Evolutionary conservation across 371 early-diverging fungal genomes (phyloP), one percentile per base, ranked within the genome.

Genomic region (Saksenaea vasiformis): DNA sequence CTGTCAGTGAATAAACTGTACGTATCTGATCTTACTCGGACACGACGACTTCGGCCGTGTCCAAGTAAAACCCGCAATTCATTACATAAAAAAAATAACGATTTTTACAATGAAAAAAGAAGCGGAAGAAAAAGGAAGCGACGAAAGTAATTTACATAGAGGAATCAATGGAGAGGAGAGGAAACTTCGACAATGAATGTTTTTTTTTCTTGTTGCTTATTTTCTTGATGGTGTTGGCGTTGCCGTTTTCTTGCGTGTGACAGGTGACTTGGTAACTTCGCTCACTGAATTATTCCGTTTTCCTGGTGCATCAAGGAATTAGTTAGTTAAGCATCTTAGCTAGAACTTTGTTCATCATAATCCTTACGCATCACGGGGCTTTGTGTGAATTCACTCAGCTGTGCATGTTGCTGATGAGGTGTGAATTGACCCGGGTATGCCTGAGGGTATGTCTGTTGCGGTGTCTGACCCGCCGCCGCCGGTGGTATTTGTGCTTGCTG

Each of bases 111-210:
- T 47, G 51, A 47, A 22, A 47, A 47, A 47, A 47, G 22, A 47
- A 47, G 22, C 51, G 51, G 22, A 47, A 22, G 51, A 22, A 47
- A 44, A 47, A 22, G 51, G 51, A 47, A 47, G 11, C 51, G 51
- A 47, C 39, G 51, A 47, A 47, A 47, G 51, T 47, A 47, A 47
- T 47, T 47, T 47, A 47, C 51, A 47, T 47, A 47, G 51, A 22
- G 51, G 51, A 22, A 11, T 47, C 5, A 22, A 10, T 47, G 51
- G 51, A 22, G 11, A 17, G 51, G 17, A 47, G 27, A 47, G 51
- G 51, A 47, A 22, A 47, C 51, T 47, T 47, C 19, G 22, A 47
- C 51, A 47, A 47, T 47, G 51, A 47, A 22, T 10, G n/a, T 22
- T 22, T 39, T 39, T 47, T 47, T 47, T 47, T 31, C 31, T 31